These are phyloP conservation scores for Ochetophila trinervis DNA, from an alignment of 306 rosid genomes.

Conservation along the genomic window DNA sequence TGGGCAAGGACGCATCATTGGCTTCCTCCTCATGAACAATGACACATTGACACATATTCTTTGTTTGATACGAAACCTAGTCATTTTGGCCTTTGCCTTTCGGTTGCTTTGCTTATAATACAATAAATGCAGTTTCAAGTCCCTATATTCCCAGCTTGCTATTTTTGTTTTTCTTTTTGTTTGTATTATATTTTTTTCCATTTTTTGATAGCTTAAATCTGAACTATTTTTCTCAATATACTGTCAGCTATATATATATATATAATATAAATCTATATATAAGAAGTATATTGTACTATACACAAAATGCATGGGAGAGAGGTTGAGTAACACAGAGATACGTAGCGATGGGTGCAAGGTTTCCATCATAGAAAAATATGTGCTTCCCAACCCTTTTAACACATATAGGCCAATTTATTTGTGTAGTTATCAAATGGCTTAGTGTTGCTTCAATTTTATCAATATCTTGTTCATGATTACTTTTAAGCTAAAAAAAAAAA, in stretches of 20 bases:
- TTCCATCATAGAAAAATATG: conserved; percentile 20
- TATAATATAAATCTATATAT: background rate
- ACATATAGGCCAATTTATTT: background rate
- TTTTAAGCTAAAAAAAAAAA: background rate
- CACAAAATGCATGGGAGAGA: conserved; percentile 22
- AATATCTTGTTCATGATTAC: background rate
- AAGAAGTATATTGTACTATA: background rate
- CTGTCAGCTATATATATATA: background rate
- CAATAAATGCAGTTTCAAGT: conserved; percentile 35
- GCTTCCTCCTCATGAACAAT: conserved; percentile 1
- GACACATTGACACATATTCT: background rate
- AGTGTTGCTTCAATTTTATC: background rate
- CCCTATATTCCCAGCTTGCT: conserved; percentile 16
- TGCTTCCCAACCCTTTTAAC: background rate
- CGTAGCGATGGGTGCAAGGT: conserved; percentile 59
- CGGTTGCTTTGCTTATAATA: conserved; percentile 73
- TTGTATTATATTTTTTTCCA: background rate
- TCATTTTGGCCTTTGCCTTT: conserved; percentile 4
- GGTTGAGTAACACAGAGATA: conserved; percentile 32
- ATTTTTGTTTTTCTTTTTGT: conserved; percentile 2
- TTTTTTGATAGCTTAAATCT: background rate
- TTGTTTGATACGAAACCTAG: background rate
- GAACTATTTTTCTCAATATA: background rate
- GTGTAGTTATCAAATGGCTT: conserved; percentile 19
- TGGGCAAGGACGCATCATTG: background rate